Percentiles rank a stretch among this genome's conserved stretches.
phyloP scores from a whole-genome alignment of 208 protist species.

The Wallacemonas rigidus region DNA sequence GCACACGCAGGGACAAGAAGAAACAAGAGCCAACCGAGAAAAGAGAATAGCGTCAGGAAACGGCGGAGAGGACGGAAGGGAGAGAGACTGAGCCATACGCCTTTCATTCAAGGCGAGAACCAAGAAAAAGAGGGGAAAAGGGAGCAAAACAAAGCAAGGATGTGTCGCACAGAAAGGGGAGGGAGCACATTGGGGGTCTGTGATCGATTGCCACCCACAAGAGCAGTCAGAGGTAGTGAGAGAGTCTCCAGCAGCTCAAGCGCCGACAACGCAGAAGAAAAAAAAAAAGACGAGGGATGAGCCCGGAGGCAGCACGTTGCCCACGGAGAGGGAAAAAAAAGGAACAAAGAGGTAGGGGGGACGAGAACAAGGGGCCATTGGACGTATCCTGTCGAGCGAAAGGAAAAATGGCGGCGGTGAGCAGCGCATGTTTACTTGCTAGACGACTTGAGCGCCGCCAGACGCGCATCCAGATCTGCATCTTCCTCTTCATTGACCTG shows the following conservation, averaged over 20 bases:
- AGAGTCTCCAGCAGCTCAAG: too few species aligned
- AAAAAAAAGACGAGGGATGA: not conserved
- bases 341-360: conserved; percentile 5
- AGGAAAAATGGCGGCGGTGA: not conserved
- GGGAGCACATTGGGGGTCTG: too few species aligned
- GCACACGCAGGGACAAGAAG: too few species aligned
- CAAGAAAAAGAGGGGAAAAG: conserved; percentile 1
- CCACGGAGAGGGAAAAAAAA: conserved; percentile 6
- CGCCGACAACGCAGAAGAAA: not conserved
- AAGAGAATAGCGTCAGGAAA: conserved; percentile 1
- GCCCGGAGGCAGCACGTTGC: not conserved
- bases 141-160: conserved; percentile 9
- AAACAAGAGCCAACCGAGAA: not conserved
- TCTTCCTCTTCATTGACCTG: conserved; percentile 63
- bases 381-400: too few species aligned
- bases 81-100: not conserved
- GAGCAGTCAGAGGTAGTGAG: too few species aligned
- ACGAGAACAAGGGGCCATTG: too few species aligned
- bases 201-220: too few species aligned
- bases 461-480: conserved; percentile 80
- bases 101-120: not conserved
- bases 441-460: conserved; percentile 76
- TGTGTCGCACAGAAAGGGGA: not conserved
- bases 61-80: not conserved
- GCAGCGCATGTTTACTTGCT: conserved; percentile 51